Conservation (phyloP, 2,329 filamentous ascomycete species). For the Catunica adiposa region DNA sequence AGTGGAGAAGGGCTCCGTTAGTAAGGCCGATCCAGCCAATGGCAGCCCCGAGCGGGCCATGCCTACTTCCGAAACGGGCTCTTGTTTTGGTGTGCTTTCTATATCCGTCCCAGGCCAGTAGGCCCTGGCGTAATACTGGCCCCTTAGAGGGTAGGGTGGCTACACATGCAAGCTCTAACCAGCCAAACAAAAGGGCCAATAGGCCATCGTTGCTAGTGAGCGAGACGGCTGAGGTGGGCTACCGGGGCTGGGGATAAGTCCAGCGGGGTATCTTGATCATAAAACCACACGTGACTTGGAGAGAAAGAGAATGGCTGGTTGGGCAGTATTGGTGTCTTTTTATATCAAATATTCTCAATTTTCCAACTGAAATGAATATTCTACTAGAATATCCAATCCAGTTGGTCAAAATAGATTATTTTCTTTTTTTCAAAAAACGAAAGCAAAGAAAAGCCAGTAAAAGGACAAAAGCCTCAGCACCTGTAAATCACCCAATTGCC, state of each 20-base stretch:
- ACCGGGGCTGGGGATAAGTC: neutral
- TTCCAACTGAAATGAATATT: too few relatives aligned
- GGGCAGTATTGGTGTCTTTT: too few relatives aligned
- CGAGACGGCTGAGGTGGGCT: neutral
- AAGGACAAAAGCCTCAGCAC: too few relatives aligned
- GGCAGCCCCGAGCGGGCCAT: slow-evolving; percentile 15
- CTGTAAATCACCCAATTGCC: neutral
- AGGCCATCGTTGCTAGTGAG: too few relatives aligned
- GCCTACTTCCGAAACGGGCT: slow-evolving; percentile 9
- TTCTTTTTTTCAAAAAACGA: too few relatives aligned
- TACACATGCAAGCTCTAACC: too few relatives aligned
- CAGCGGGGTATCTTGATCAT: neutral
- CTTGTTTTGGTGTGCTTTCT: slow-evolving; percentile 4
- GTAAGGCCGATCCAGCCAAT: slow-evolving; percentile 19
- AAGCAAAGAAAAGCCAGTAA: too few relatives aligned
- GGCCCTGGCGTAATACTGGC: neutral
- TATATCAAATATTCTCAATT: too few relatives aligned
- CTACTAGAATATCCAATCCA: too few relatives aligned
- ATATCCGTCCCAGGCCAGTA: neutral
- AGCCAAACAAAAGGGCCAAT: too few relatives aligned
- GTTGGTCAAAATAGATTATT: too few relatives aligned
- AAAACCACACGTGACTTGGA: neutral
- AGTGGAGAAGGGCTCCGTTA: slow-evolving; percentile 26
- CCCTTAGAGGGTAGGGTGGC: neutral
- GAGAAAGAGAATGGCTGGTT: neutral